Evolutionary conservation across 129 eudicot species (phyloP).

Genomic region (Tagetes patula): DNA sequence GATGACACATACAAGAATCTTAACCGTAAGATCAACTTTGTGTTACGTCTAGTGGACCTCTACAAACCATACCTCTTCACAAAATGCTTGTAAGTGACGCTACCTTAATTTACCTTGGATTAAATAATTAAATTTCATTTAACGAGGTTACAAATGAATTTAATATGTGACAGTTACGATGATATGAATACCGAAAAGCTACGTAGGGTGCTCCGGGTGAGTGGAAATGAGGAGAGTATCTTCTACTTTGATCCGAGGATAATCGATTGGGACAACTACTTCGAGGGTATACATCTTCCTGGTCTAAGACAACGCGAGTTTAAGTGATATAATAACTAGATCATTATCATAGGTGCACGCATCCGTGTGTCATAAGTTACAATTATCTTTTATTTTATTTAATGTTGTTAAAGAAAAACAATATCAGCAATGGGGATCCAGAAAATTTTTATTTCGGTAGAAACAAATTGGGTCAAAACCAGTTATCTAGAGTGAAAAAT

Average conservation of each 20-base stretch:
- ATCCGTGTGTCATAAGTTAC: neutral
- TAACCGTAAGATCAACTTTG: conserved; percentile 56
- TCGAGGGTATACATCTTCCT: conserved; percentile 68
- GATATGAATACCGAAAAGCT: conserved; percentile 80
- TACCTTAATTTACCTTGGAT: neutral
- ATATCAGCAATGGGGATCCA: no score
- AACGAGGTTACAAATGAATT: neutral
- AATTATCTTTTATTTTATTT: neutral
- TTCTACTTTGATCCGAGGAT: conserved; percentile 80
- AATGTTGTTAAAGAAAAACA: neutral
- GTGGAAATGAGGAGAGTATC: conserved; percentile 40
- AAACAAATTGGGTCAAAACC: neutral
- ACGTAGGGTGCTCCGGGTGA: conserved; percentile 48
- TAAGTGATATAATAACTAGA: conserved; percentile 35
- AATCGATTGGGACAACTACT: conserved; percentile 78
- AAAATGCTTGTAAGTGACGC: conserved; percentile 62
- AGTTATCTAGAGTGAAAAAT: neutral
- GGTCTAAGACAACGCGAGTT: conserved; percentile 69
- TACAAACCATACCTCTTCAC: conserved; percentile 85
- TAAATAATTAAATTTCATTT: neutral
- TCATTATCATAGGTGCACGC: neutral
- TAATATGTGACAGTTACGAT: conserved; percentile 52
- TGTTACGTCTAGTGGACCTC: conserved; percentile 63
- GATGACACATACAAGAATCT: conserved; percentile 42
- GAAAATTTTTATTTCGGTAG: no score